phyloP scores from a whole-genome alignment of 2,329 filamentous ascomycete genomes.

The Xylaria sp. region DNA sequence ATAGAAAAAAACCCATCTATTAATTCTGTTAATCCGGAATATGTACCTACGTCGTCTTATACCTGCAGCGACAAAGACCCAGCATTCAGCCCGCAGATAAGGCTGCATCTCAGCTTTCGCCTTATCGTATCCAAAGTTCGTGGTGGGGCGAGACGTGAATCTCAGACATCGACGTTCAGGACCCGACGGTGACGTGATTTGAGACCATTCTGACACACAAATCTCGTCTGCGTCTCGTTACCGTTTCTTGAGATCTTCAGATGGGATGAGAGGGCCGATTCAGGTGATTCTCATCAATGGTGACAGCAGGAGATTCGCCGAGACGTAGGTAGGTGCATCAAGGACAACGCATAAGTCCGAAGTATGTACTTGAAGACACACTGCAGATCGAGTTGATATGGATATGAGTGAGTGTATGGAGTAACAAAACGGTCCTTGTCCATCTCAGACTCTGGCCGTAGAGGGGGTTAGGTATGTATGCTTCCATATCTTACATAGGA shows the following conservation, averaged over 20 bases:
- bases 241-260: not conserved
- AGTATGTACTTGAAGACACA: no score
- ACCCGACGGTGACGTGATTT: not conserved
- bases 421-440: not conserved
- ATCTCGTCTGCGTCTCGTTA: not conserved
- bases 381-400: no score
- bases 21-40: not conserved
- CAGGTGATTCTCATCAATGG: not conserved
- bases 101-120: constrained; percentile 14
- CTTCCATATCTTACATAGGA: not conserved
- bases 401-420: no score
- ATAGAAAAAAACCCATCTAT: no score
- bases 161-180: no score
- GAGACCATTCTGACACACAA: not conserved
- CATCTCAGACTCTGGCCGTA: not conserved
- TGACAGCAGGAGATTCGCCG: not conserved
- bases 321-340: not conserved
- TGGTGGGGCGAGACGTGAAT: constrained; percentile 4
- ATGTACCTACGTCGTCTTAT: not conserved
- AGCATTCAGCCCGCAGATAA: constrained; percentile 2
- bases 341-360: not conserved
- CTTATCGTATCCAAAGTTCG: constrained; percentile 6
- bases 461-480: not conserved
- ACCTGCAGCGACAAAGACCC: not conserved
- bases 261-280: not conserved